Evolutionary conservation across 1,139 yeast species (phyloP), one percentile per base, ranked within the genome.

Genomic region (Candida tetrigidarum): DNA sequence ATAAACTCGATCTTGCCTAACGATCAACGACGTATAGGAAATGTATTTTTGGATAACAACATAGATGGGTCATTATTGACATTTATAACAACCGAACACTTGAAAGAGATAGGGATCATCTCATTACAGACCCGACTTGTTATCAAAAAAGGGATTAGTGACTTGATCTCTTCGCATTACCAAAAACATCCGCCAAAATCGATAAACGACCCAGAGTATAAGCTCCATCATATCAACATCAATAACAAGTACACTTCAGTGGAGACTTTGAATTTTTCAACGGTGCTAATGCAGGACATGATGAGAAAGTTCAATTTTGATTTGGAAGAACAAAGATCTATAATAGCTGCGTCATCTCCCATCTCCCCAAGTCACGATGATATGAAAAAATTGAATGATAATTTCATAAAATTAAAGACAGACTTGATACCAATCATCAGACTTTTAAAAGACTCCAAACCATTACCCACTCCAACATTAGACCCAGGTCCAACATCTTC

Each of bases 51-150:
- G n/a, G 70, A 70, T 2, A 74, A 85, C 59, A 80, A 80, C 51
- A 81, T 86, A 38, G 82, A 80, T 12, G 92, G 92, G 1, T 71
- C 81, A 14, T 64, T 83, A 10, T 63, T 86, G 38, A 83, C 86
- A 1, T 81, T 76, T 50, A 60, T 86, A 35, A 77, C 78, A 10
- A 74, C 86, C 1, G 79, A 77, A 7, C 88, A 85, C 58, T 70
- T 85, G 41, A 70, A 72, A 51, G 90, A 84, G 51, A 63, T 86
- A 57, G 87, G 86, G 2, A 66, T 81, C 1, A 48, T 50, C 6
- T 67, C 63, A 29, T 53, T 81, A 37, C 62, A 66, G 12, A 59
- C 69, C 2, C 66, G 90, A 12, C 65, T 85, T 4, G 50, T 58
- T 29, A 62, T 84, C 26, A 81, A 82, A 55, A 68, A 67, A 42